A percentile compares a stretch with the other conserved stretches of the same genome.
These are phyloP conservation scores for Chaetothyriales sp. DNA, from an alignment of 2,329 filamentous ascomycete species.

Conservation along the genomic window DNA sequence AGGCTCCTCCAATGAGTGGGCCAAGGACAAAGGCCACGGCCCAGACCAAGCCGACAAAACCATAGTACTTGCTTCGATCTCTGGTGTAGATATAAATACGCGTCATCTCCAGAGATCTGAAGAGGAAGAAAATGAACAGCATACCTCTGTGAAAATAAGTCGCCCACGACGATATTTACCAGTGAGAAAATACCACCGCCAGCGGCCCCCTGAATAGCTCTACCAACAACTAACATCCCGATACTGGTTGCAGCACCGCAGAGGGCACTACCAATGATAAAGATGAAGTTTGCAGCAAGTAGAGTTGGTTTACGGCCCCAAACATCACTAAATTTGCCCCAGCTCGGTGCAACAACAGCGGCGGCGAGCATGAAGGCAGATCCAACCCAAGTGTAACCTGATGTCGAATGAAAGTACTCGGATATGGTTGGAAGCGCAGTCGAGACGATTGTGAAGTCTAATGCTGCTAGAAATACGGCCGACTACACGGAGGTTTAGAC, in stretches of 20 bases:
- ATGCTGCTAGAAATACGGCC: conserved; percentile 23
- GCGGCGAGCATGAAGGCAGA: conserved; percentile 38
- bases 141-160: conserved; percentile 29
- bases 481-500: neutral
- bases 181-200: conserved; percentile 33
- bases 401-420: conserved; percentile 37
- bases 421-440: conserved; percentile 49
- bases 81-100: conserved; percentile 38
- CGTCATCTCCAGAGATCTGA: conserved; percentile 37
- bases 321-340: conserved; percentile 41
- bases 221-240: conserved; percentile 39
- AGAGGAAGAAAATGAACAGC: conserved; percentile 32
- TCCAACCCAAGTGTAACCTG: conserved; percentile 42
- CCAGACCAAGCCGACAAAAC: conserved; percentile 36
- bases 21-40: conserved; percentile 39
- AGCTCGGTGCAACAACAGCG: conserved; percentile 25
- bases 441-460: conserved; percentile 43
- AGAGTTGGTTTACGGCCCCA: conserved; percentile 43
- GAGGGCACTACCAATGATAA: conserved; percentile 39
- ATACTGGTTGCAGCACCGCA: conserved; percentile 32
- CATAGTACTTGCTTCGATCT: conserved; percentile 24
- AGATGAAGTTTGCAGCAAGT: conserved; percentile 37
- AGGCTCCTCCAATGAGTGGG: conserved; percentile 39
- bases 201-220: conserved; percentile 42
- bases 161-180: conserved; percentile 34